Evolutionary conservation across 1,139 yeast genomes (phyloP), one percentile per base, ranked within the genome.

Genomic region (Taphrina wiesneri): DNA sequence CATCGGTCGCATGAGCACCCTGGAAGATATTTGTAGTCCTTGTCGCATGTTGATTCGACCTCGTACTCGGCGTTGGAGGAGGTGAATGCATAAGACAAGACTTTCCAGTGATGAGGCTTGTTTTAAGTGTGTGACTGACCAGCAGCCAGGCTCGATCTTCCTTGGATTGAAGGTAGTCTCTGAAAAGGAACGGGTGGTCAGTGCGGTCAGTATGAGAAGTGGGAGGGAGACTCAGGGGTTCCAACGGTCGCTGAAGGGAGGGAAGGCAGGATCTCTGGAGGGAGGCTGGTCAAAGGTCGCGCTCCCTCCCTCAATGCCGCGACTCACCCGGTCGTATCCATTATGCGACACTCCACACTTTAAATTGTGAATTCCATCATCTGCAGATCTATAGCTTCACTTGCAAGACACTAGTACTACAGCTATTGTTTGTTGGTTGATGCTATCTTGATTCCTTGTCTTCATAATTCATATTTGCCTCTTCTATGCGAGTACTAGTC

Each of bases 1-100:
- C 3, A 45, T 21, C 25, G 28, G 25, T n/a, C 25, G 9, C 49
- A 26, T 21, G 28, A 28, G 49, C 28, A 45, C 21, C 45, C 36
- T 36, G 49, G 3, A 54, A 23, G 30, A 39, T 25, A 23, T 54
- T 17, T 25, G 23, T 54, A 2, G 17, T 41, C 17, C 59, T 36
- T 25, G 30, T 54, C 26, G 59, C 59, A 28, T 28, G 59, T 17
- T 28, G 36, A 39, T 36, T 25, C 13, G 49, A 54, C 34, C 59
- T 36, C 7, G 49, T 39, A 21, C 36, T 25, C 23, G 59, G 59
- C 6, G 59, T 54, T 13, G 59, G 59, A 39, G 59, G 59, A 15
- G 59, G 59, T 15, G 59, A 54, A 25, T 54, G 59, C 59, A 54
- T 54, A 1, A 5, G 45, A 19, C 26, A 17, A 11, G 23, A 32